Conservation (phyloP, 345 rosid species). For the Eucalyptus fibrosa region DNA sequence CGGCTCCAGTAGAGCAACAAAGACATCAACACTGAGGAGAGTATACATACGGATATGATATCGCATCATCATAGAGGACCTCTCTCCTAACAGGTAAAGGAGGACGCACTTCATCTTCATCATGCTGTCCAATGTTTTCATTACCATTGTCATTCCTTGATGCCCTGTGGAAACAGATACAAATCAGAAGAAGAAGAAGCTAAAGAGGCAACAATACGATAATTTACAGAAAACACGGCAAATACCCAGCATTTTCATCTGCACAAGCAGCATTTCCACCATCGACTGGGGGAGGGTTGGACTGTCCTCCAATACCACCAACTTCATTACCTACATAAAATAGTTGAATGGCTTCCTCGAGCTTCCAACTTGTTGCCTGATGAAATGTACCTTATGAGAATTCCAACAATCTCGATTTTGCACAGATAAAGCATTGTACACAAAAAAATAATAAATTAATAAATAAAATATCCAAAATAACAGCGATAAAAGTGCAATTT, state of each 20-base stretch:
- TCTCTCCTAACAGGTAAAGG: constrained; percentile 95
- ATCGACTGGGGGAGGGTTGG: constrained; percentile 23
- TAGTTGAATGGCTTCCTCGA: constrained; percentile 92
- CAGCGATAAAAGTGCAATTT: not conserved
- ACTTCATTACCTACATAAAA: constrained; percentile 81
- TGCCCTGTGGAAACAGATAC: constrained; percentile 17
- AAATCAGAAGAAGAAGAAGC: not conserved
- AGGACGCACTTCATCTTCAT: constrained; percentile 74
- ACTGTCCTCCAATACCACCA: constrained; percentile 20
- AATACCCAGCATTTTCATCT: constrained; percentile 35
- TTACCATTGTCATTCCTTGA: constrained; percentile 11
- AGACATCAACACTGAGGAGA: not conserved
- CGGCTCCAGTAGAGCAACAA: not conserved
- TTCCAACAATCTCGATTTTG: not conserved
- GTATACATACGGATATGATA: constrained; percentile 43
- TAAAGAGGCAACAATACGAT: not conserved
- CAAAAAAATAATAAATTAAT: too few species aligned
- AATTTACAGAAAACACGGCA: not conserved
- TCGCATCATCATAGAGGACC: constrained; percentile 76
- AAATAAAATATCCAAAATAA: not conserved
- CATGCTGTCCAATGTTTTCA: constrained; percentile 21
- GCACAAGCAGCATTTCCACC: not conserved
- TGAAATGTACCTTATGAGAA: not conserved
- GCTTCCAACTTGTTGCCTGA: constrained; percentile 96
- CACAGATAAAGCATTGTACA: not conserved